Evolutionary conservation across 495 filamentous ascomycete species (phyloP), one percentile per base, ranked within the genome.

Genomic region (Usnea hakonensis): DNA sequence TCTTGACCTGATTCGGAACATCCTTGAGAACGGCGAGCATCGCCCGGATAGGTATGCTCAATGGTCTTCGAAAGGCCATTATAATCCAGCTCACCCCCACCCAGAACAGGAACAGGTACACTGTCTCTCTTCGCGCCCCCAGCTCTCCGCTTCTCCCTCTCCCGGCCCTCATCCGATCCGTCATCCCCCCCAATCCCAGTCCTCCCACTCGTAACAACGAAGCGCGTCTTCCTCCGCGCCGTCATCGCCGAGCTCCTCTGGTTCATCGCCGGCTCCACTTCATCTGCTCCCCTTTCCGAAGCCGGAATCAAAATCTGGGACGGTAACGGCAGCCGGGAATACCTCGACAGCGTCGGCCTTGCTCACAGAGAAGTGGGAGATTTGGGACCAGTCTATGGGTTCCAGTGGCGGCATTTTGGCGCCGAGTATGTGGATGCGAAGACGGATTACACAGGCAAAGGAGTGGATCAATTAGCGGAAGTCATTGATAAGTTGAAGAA

Each of bases 351-450:
- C 58, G 79, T 93, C 17, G 92, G 93, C 8, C 81, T 97, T 14
- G 74, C 80, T 0, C 81, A 94, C 69, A 88, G 92, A 61, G 88
- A 79, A 36, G 88, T 82, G 26, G 94, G 95, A 62, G 94, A 98
- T 71, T 81, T 98, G 0, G 94, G 94, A 2, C 95, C 95, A 60
- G 91, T 98, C 0, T 98, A 98, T 71, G 94, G 94, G 6, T 98
- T 98, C 78, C 94, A 98, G 73, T 98, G 94, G 94, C 89, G 95
- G 26, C 94, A 97, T 72, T 98, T 98, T 68, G 94, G 94, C 36
- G 94, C 94, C 11, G 81, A 88, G 61, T 97, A 98, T 71, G 74
- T 83, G 16, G 89, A 95, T 69, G 81, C 85, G 14, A 73, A 87
- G 55, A 82, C 88, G 1, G 90, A 97, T 71, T 98, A 98, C 74